Conservation (phyloP, 1,284 basidiomycete genomes). For the Tylopilus orsonianus region DNA sequence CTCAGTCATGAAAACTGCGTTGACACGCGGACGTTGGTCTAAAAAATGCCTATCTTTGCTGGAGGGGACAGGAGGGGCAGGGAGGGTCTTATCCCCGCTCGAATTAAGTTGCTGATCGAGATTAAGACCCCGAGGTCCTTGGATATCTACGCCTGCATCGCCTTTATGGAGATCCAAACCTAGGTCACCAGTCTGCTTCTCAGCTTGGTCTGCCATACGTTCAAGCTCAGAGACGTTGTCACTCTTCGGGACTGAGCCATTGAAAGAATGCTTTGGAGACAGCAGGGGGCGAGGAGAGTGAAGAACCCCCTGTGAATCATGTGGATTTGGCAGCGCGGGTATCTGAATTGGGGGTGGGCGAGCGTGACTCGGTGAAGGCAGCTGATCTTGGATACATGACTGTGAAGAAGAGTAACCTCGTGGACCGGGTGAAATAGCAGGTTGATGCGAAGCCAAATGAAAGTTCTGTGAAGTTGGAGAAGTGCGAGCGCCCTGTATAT, state of each 20-base stretch:
- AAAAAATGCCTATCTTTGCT: constrained; percentile 33
- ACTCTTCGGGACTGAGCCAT: constrained; percentile 46
- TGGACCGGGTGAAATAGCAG: constrained; percentile 58
- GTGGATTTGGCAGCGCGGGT: constrained; percentile 28
- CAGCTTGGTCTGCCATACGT: constrained; percentile 61
- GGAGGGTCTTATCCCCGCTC: constrained; percentile 56
- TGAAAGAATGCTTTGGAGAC: constrained; percentile 33
- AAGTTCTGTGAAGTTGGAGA: constrained; percentile 60
- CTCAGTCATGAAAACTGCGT: constrained; percentile 23
- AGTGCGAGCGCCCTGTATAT: constrained; percentile 61
- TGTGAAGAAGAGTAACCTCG: constrained; percentile 35
- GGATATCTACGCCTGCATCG: constrained; percentile 18
- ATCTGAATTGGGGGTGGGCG: constrained; percentile 25
- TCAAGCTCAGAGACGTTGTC: constrained; percentile 64
- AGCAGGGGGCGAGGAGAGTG: constrained; percentile 33
- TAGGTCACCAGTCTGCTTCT: constrained; percentile 38
- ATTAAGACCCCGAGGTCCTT: constrained; percentile 8
- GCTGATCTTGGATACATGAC: constrained; percentile 15
- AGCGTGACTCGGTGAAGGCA: constrained; percentile 10
- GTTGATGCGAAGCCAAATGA: constrained; percentile 52
- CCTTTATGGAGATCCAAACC: constrained; percentile 41
- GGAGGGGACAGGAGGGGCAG: constrained; percentile 51
- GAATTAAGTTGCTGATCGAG: constrained; percentile 11
- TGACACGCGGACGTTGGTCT: constrained; percentile 27
- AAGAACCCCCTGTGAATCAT: constrained; percentile 28